A percentile compares a stretch with the other conserved stretches of the same genome.
These are phyloP conservation scores for Penicillium malachiteum DNA, from an alignment of 495 filamentous ascomycete genomes.

Conservation along the genomic window DNA sequence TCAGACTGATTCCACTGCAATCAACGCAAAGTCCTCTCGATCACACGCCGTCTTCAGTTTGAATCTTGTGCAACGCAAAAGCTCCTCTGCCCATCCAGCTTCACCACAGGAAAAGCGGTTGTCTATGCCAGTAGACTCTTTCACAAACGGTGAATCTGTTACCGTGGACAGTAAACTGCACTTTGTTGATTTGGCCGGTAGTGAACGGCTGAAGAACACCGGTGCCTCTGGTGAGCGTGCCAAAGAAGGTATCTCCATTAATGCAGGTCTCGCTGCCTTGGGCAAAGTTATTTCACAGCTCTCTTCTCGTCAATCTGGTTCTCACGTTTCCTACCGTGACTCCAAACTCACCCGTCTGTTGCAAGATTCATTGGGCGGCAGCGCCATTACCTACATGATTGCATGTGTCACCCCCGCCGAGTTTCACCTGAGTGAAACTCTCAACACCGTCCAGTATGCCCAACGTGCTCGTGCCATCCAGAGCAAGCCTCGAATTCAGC, in stretches of 20 bases:
- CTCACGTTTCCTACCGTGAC: slow-evolving; percentile 97
- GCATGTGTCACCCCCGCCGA: slow-evolving; percentile 96
- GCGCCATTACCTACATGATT: slow-evolving; percentile 99
- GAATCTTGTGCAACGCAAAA: slow-evolving; percentile 85
- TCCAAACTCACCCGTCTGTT: slow-evolving; percentile 93
- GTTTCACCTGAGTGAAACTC: slow-evolving; percentile 95
- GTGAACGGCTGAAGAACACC: slow-evolving; percentile 96
- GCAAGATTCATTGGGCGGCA: slow-evolving; percentile 97
- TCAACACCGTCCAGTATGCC: slow-evolving; percentile 96
- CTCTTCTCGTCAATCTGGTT: slow-evolving; percentile 80
- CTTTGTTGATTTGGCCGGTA: slow-evolving; percentile 97
- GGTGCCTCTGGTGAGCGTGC: slow-evolving; percentile 93
- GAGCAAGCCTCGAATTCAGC: slow-evolving; percentile 95
- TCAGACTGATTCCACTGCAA: slow-evolving; percentile 97
- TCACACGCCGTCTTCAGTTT: slow-evolving; percentile 98
- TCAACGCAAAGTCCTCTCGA: slow-evolving; percentile 98
- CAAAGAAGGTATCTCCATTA: slow-evolving; percentile 97
- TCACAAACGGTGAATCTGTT: slow-evolving; percentile 68
- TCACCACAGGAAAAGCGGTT: slow-evolving; percentile 76
- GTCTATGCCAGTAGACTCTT: slow-evolving; percentile 82
- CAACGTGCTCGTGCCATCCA: slow-evolving; percentile 95
- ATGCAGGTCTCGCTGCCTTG: slow-evolving; percentile 89
- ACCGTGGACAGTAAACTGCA: slow-evolving; percentile 98
- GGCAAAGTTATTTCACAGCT: slow-evolving; percentile 99
- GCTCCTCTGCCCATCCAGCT: slow-evolving; percentile 48